Evolutionary conservation across 1,284 basidiomycete genomes (phyloP), one percentile per base, ranked within the genome.

Genomic region (Flammula alnicola): DNA sequence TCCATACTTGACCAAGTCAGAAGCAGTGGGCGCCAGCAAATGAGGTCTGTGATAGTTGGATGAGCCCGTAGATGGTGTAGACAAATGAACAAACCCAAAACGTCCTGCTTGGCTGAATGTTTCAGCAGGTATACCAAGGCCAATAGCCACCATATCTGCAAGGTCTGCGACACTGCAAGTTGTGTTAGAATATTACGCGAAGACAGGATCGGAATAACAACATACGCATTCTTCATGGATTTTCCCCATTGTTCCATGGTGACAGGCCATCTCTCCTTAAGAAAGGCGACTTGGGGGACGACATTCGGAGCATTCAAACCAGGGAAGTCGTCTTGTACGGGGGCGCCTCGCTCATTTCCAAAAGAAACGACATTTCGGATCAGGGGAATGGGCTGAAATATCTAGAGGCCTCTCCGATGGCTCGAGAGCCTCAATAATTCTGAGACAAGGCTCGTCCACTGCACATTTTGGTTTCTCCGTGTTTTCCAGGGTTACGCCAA

Each of bases 331-430:
- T 92, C 60, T 86, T 74, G 60, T 92, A 90, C 1, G 91, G 89
- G 0, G 91, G 89, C 8, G 71, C 71, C 44, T 83, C 77, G 52
- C 81, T 78, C 92, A 95, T 94, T 60, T 88, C 81, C 91, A 93
- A 70, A 95, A 95, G 77, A 95, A 95, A 58, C 93, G 80, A 64
- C 91, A 95, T 69, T 96, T 96, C 0, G 93, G 94, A 65, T 96
- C 93, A 0, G 92, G 91, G 8, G 80, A 76, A 58, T 93, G 88
- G 1, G 76, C 84, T 22, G 74, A 75, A 51, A 90, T 84, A 65
- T 96, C 94, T 38, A 96, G 68, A 2, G 94, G 93, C 27, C 94
- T 71, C 63, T 96, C 91, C 0, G 76, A 70, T 1, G 84, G 83
- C 31, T 88, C 88, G 17, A 96, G 76, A 1, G 75, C 75, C 45